Evolutionary conservation across 805 yeast species (phyloP), one percentile per base, ranked within the genome.

Genomic region (Teunomyces pallodes): DNA sequence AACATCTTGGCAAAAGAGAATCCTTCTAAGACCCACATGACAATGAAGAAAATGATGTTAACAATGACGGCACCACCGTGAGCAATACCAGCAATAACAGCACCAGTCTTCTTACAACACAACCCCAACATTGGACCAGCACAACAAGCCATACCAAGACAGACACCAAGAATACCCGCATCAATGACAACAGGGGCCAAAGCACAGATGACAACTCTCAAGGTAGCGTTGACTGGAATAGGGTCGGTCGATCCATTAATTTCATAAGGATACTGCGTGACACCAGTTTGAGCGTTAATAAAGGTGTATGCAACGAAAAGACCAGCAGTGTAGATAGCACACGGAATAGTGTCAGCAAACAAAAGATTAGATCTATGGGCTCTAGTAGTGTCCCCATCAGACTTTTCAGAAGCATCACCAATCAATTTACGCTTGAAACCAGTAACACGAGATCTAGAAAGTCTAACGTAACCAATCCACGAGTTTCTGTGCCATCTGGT

Each of bases 41-140:
- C 88, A 69, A 92, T 87, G 75, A 90, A 92, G 80, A 89, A 88
- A 35, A 86, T 76, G 57, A 94, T 74, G 76, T 92, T 95, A 55
- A 90, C 76, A 59, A 95, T 69, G 46, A 95, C 97, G 13, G 97
- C 90, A 60, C 89, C 76, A 73, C 96, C 97, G 65, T 94, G 99
- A 16, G 98, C 96, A 66, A 94, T 72, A 62, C 89, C 97, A 35
- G 99, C 99, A 73, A 84, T 84, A 36, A 90, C 96, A 9, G 97
- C 86, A 73, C 96, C 96, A 44, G 97, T 91, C 79, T 87, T 86
- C 82, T 91, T 91, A 77, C 98, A 92, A 73, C 99, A 92, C 74
- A 91, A 70, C 49, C 94, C 94, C 55, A 92, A 82, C 65, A 92
- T 60, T 59, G 99, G 99, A 68, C 99, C 99, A 27, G 96, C 89